A percentile compares a stretch with the other conserved stretches of the same genome.
These are phyloP conservation scores for Bipolaris oryzae DNA, from an alignment of 2,329 filamentous ascomycete species.

Conservation along the genomic window DNA sequence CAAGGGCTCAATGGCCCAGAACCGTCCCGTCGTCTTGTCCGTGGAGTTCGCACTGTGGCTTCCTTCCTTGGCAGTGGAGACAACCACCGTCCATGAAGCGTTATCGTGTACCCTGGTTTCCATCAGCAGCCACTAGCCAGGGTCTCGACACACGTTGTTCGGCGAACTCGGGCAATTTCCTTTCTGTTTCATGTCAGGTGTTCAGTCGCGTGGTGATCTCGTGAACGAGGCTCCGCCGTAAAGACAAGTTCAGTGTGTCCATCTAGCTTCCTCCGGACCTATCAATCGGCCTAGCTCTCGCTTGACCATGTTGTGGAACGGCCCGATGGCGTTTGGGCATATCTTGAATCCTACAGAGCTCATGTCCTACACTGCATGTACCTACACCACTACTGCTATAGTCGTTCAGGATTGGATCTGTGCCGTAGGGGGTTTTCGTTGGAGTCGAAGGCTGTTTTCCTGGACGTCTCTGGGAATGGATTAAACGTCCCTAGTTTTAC, in stretches of 20 bases:
- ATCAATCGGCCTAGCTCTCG: slow-evolving; percentile 1
- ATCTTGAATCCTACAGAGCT: not conserved
- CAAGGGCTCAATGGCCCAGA: not conserved
- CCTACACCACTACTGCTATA: not conserved
- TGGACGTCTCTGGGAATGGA: slow-evolving; percentile 4
- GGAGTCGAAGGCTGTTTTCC: not conserved
- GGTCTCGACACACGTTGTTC: not conserved
- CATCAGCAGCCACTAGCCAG: not conserved
- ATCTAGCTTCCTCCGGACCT: not conserved
- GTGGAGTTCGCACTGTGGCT: slow-evolving; percentile 1
- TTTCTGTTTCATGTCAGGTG: not conserved
- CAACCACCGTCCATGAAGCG: not conserved
- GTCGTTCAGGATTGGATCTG: not conserved
- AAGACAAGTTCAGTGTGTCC: not conserved
- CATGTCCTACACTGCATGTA: not conserved
- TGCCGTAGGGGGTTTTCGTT: slow-evolving; percentile 3
- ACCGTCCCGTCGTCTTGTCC: not conserved
- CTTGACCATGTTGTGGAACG: slow-evolving; percentile 17
- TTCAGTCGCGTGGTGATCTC: not conserved
- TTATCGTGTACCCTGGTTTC: not conserved
- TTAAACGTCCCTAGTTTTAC: not conserved
- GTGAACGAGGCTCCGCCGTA: not conserved
- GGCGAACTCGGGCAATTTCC: not conserved
- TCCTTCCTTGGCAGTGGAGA: not conserved
- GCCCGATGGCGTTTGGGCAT: slow-evolving; percentile 4